Evolutionary conservation across 2,329 filamentous ascomycete species (phyloP), one percentile per base, ranked within the genome.

Genomic region (Periconia sp.): DNA sequence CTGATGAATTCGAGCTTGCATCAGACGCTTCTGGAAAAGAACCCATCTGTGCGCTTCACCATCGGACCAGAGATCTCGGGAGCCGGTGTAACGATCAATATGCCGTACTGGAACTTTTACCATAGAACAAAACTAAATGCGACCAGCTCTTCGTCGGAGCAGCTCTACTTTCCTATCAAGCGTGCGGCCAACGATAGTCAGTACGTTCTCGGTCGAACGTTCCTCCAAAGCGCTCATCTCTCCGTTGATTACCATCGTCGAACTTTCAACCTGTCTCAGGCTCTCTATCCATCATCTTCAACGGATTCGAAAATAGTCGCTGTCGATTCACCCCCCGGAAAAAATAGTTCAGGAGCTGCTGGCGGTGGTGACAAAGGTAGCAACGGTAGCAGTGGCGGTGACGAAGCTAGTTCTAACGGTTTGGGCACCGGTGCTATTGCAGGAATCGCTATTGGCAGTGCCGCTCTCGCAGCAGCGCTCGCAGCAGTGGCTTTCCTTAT

Each of bases 231-330:
- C 50, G 74, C 74, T n/a, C 72, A 77, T 55, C 42, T 77, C 8
- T 66, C 73, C 6, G 70, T 68, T 1, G 70, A 77, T 43, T 75
- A 74, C 50, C 73, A 66, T 31, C 60, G 64, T 6, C 59, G 57
- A 20, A 58, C 42, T 2, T 67, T 69, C 58, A 69, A 64, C 43
- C 31, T 69, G 10, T 66, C 63, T 2, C 81, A 85, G 60, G 83
- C 84, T 62, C 64, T 47, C 82, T 84, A 63, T 79, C 84, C n/a
- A 59, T 74, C 45, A 66, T 59, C 77, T 13, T 74, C 78, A 2
- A 58, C 56, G 64, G 33, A 68, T 55, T 13, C 75, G 77, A 56
- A 76, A 73, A 27, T 77, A 74, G 35, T 69, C 11, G 48, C 68
- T 10, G 66, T 71, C 19, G 41, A 62, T n/a, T 54, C 61, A 15